Conservation (phyloP, 805 yeast species). For the Ogataea degrootiae region DNA sequence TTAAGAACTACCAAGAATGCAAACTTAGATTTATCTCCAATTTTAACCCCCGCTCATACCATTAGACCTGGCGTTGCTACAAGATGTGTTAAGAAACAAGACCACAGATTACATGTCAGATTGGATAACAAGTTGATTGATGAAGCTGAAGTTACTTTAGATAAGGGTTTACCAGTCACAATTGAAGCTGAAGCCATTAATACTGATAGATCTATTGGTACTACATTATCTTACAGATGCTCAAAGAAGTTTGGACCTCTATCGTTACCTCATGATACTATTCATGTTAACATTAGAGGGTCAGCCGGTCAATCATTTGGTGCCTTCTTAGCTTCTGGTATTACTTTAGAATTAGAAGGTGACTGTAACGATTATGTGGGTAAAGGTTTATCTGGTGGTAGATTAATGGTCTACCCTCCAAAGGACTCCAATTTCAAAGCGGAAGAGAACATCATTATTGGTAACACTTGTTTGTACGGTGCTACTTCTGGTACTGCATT, state of each 20-base stretch:
- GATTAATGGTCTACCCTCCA: constrained; percentile 89
- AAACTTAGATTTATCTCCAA: constrained; percentile 86
- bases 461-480: constrained; percentile 97
- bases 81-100: constrained; percentile 86
- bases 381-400: constrained; percentile 95
- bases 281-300: constrained; percentile 86
- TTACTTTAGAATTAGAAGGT: constrained; percentile 92
- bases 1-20: constrained; percentile 84
- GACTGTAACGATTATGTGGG: constrained; percentile 98
- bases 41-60: constrained; percentile 93
- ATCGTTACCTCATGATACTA: constrained; percentile 93
- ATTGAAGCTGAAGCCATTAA: constrained; percentile 91
- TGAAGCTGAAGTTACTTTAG: constrained; percentile 92
- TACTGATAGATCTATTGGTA: constrained; percentile 95
- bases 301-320: constrained; percentile 99
- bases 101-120: constrained; percentile 88
- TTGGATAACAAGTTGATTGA: constrained; percentile 93
- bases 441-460: constrained; percentile 93
- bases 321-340: constrained; percentile 94
- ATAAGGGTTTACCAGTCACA: constrained; percentile 92
- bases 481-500: constrained; percentile 94
- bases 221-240: constrained; percentile 89
- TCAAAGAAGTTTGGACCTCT: constrained; percentile 90
- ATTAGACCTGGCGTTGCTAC: constrained; percentile 97
- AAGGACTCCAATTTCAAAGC: constrained; percentile 78